Conservation (phyloP, 1,284 basidiomycete species). For the Pascua sp. region DNA sequence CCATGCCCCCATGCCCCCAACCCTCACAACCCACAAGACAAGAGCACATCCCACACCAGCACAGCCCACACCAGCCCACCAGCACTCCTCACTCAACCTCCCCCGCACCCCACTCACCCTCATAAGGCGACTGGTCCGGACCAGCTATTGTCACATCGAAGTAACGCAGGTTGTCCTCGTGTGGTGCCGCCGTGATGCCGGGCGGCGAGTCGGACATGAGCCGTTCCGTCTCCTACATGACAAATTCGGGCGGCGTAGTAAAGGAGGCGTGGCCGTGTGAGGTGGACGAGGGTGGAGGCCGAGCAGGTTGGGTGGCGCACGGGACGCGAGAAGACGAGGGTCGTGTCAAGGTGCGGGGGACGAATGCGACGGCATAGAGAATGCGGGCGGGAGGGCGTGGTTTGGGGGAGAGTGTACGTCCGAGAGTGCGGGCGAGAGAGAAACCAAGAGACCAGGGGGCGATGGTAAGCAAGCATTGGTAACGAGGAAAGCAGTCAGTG, state of each 20-base stretch:
- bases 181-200: conserved; percentile 86
- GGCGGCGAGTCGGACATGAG: conserved; percentile 93
- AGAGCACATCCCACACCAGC: too few relatives aligned
- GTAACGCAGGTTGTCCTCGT: conserved; percentile 96
- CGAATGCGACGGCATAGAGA: background rate
- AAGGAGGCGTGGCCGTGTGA: background rate
- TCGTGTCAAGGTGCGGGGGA: background rate
- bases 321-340: background rate
- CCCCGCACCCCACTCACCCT: conserved; percentile 61
- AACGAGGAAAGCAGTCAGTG: background rate
- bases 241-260: background rate
- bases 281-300: background rate
- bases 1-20: too few relatives aligned
- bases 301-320: too few relatives aligned
- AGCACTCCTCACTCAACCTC: conserved; percentile 1
- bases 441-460: background rate
- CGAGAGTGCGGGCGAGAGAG: background rate
- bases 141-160: conserved; percentile 98
- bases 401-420: background rate
- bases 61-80: too few relatives aligned
- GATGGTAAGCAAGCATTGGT: too few relatives aligned
- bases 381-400: background rate
- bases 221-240: conserved; percentile 87
- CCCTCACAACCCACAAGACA: too few relatives aligned
- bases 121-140: conserved; percentile 89